Evolutionary conservation across 306 rosid species (phyloP).

Genomic region (Malus sylvestris): DNA sequence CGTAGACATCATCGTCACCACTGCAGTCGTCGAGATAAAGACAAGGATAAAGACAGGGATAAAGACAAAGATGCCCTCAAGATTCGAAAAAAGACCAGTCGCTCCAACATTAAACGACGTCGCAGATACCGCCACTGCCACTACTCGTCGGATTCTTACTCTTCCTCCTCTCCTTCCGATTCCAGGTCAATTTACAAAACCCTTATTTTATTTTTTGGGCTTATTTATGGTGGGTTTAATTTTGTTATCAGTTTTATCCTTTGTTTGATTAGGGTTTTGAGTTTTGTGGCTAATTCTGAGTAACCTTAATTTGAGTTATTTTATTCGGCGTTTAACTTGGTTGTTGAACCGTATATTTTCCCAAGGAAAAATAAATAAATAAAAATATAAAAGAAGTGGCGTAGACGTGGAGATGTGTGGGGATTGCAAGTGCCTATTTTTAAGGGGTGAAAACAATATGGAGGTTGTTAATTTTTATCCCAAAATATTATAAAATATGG

Average conservation of each 20-base stretch:
- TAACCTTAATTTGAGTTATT: background rate
- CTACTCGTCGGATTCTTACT: slow-evolving; percentile 42
- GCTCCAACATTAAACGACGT: slow-evolving; percentile 64
- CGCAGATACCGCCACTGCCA: slow-evolving; percentile 55
- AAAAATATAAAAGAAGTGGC: too few relatives aligned
- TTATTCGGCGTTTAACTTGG: background rate
- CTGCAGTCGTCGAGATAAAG: slow-evolving; percentile 33
- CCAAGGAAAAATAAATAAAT: too few relatives aligned
- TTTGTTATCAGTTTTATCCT: background rate
- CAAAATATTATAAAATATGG: too few relatives aligned
- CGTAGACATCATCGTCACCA: slow-evolving; percentile 39
- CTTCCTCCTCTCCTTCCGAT: slow-evolving; percentile 50
- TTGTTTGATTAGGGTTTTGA: background rate
- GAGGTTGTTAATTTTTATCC: too few relatives aligned
- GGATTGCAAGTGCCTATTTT: too few relatives aligned
- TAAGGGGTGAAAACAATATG: too few relatives aligned
- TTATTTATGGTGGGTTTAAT: background rate
- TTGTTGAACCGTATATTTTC: too few relatives aligned
- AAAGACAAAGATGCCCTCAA: slow-evolving; percentile 53
- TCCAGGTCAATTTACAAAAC: slow-evolving; percentile 36
- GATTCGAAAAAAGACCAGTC: slow-evolving; percentile 54
- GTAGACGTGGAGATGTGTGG: too few relatives aligned
- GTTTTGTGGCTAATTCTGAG: background rate
- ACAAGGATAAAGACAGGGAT: slow-evolving; percentile 6
- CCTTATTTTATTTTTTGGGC: background rate